Evolutionary conservation across 164 flowering plant genomes (phyloP).

Genomic region (Vitis rupestris): DNA sequence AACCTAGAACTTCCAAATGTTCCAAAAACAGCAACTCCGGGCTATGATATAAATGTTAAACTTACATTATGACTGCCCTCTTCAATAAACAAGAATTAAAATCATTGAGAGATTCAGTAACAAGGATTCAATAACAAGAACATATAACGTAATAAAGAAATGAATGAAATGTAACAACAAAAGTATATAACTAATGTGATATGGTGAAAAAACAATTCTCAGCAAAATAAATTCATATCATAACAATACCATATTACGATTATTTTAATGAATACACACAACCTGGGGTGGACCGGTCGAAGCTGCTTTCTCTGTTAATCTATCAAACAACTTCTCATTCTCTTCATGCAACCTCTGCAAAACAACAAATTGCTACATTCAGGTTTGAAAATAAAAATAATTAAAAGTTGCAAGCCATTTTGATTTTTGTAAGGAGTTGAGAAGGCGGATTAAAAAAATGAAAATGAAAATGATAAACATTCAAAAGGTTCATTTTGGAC

Average conservation of each 20-base stretch:
- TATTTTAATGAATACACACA: neutral
- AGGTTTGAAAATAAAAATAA: neutral
- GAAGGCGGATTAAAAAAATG: too few species aligned
- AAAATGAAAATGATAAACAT: too few species aligned
- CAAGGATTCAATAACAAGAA: too few species aligned
- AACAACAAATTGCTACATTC: slow-evolving; percentile 2
- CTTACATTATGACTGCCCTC: too few species aligned
- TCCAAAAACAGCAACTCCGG: too few species aligned
- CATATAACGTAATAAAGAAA: too few species aligned
- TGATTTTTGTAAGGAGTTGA: neutral
- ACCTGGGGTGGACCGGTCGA: slow-evolving; percentile 72
- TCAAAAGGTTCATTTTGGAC: neutral
- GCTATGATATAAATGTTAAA: too few species aligned
- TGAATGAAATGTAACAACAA: too few species aligned
- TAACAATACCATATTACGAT: neutral
- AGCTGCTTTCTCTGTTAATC: slow-evolving; percentile 83
- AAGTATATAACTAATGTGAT: neutral
- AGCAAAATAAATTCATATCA: neutral
- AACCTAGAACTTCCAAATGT: too few species aligned
- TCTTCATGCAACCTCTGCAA: slow-evolving; percentile 95
- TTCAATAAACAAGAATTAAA: too few species aligned
- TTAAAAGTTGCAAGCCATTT: neutral
- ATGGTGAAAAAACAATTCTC: neutral
- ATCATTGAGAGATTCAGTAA: too few species aligned
- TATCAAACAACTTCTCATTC: slow-evolving; percentile 90